A percentile compares a stretch with the other conserved stretches of the same genome.
phyloP scores from a whole-genome alignment of 108 stramenopile genomes.

The Nitzschia sp. region DNA sequence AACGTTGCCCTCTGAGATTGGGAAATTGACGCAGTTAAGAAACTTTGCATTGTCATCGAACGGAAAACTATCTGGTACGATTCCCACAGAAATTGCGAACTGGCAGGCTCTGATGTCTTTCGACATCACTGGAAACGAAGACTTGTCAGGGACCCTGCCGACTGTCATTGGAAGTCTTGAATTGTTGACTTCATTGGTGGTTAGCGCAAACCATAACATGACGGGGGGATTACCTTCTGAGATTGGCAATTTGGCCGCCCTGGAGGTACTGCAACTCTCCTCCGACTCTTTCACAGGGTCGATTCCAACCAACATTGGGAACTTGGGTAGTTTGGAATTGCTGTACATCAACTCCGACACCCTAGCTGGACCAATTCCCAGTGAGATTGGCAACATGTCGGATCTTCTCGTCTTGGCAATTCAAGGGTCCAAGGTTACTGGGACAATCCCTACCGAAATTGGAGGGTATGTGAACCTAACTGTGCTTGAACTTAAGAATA shows the following conservation, averaged over 20 bases:
- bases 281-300: constrained; percentile 35
- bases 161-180: constrained; percentile 41
- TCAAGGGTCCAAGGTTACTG: constrained; percentile 22
- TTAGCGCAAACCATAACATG: neutral
- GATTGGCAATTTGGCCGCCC: neutral
- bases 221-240: constrained; percentile 11
- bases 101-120: neutral
- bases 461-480: constrained; percentile 19
- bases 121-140: neutral
- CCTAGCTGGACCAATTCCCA: constrained; percentile 31
- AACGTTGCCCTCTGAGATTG: constrained; percentile 35
- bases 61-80: constrained; percentile 36
- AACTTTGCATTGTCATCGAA: neutral
- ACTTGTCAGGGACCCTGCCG: constrained; percentile 34
- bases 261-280: neutral
- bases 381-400: constrained; percentile 27
- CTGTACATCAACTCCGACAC: constrained; percentile 12
- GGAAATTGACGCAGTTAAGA: constrained; percentile 31
- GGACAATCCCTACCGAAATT: constrained; percentile 31
- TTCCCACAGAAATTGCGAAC: constrained; percentile 11
- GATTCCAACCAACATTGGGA: constrained; percentile 50
- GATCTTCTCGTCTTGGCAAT: constrained; percentile 18
- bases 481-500: constrained; percentile 3
- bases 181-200: neutral
- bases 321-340: constrained; percentile 27